Conservation (phyloP, 441 rosid species). For the Gossypium armourianum region DNA sequence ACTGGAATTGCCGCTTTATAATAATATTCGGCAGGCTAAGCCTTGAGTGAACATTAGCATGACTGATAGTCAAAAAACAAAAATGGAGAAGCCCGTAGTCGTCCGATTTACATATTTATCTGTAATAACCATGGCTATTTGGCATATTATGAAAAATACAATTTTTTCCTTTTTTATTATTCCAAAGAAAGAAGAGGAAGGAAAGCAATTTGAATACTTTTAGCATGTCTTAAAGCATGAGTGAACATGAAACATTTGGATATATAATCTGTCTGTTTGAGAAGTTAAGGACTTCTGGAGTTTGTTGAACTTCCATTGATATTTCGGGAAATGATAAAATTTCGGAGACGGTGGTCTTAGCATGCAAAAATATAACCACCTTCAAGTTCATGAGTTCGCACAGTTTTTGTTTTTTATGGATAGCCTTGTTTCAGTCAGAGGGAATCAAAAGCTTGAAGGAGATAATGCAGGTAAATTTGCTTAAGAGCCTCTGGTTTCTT, state of each 20-base stretch:
- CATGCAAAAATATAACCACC: neutral
- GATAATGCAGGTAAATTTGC: conserved; percentile 3
- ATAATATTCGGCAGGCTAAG: neutral
- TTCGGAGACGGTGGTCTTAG: neutral
- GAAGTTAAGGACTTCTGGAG: no score
- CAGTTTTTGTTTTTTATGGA: neutral
- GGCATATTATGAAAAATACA: neutral
- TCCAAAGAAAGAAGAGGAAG: neutral
- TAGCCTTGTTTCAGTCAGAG: neutral
- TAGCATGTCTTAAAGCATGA: neutral
- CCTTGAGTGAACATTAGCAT: neutral
- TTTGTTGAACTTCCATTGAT: neutral
- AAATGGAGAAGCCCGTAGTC: no score
- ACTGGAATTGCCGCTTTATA: no score
- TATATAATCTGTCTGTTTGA: neutral
- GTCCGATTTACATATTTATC: neutral
- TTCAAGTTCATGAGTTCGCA: neutral
- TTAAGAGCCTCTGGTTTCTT: conserved; percentile 1
- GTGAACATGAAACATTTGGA: neutral
- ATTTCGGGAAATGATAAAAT: neutral
- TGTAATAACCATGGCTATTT: neutral
- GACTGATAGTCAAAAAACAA: neutral
- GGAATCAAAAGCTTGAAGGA: conserved; percentile 5
- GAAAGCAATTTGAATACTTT: neutral
- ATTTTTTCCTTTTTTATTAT: neutral